Base-by-base conservation (phyloP, 148 eudicot genomes). In the Fagopyrum homotropicum region DNA sequence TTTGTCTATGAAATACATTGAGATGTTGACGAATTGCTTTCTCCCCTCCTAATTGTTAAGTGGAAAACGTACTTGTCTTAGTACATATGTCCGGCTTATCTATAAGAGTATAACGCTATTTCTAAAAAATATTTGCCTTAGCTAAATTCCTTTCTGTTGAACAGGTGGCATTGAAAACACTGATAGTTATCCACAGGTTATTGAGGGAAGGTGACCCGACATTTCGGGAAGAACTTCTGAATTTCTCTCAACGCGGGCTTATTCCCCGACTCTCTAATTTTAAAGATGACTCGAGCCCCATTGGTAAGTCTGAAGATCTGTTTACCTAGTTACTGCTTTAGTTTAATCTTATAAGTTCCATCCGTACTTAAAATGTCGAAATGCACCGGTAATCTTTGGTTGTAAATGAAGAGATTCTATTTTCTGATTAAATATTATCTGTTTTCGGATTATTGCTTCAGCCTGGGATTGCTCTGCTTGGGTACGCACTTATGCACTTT, bases 391-490 rank as follows among this genome's bases (percentile, higher is more conserved):
- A 15, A 63, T 30, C 16, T 63, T 63, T 63, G 45, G n/a, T 63
- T 63, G 17, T 63, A 11, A 63, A 19, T 30, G 69, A 30, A 15
- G 29, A 17, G 17, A 10, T 69, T 22, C 22, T 51, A 16, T 43
- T 73, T 70, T 75, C 54, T 29, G 2, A 57, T 7, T 12, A 7
- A 52, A 15, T 54, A 16, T 7, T 29, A 7, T 63, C 47, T 26
- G 47, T n/a, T 47, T 30, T 6, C 55, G 45, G 64, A 68, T 52
- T 76, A 68, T 44, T 59, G 29, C 19, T 78, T 48, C 85, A 95
- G 98, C 98, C 75, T 95, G 98, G 98, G 98, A 95, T 79, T 92
- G 93, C 80, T 95, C 98, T 77, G 97, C 85, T 22, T 95, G 98
- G 98, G 98, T 95, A 51, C 90, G 98, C 49, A 89, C 93, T 4